Percentiles rank a stretch among this genome's conserved stretches.
Evolutionary conservation across 306 rosid genomes (phyloP).

Genomic region (Quercus cerris): DNA sequence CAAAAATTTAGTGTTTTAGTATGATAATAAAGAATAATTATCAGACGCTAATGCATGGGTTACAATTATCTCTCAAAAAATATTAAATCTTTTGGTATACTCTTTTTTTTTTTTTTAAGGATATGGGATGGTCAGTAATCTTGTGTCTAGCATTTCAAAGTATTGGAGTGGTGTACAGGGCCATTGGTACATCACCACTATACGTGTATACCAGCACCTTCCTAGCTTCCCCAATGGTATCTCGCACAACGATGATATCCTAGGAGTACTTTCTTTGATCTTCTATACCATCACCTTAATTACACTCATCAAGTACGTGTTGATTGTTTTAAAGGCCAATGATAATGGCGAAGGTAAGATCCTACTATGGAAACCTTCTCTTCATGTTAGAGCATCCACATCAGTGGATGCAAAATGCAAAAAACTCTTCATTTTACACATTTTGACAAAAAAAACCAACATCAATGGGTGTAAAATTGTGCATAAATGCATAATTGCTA

Average conservation of each 20-base stretch:
- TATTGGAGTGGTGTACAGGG: conserved; percentile 27
- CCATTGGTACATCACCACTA: conserved; percentile 28
- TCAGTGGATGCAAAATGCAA: too few relatives aligned
- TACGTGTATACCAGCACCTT: conserved; percentile 24
- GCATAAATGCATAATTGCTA: too few relatives aligned
- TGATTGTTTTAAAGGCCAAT: conserved; percentile 25
- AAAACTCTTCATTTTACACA: too few relatives aligned
- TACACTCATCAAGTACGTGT: conserved; percentile 25
- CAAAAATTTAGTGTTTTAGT: too few relatives aligned
- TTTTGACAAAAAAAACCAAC: too few relatives aligned
- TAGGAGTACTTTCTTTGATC: conserved; percentile 23
- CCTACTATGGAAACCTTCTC: too few relatives aligned
- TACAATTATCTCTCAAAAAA: too few relatives aligned
- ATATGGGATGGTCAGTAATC: conserved; percentile 1
- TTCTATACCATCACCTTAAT: conserved; percentile 22
- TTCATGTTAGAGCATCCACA: too few relatives aligned
- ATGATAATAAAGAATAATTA: too few relatives aligned
- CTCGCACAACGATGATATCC: conserved; percentile 10
- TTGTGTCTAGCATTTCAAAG: conserved; percentile 26
- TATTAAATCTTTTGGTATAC: too few relatives aligned
- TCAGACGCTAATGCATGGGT: too few relatives aligned
- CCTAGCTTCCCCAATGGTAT: not conserved
- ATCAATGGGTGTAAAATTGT: too few relatives aligned
- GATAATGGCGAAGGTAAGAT: conserved; percentile 27
- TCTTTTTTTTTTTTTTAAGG: not conserved